Evolutionary conservation across 2,329 filamentous ascomycete species (phyloP).

Genomic region (Diplodia mutila): DNA sequence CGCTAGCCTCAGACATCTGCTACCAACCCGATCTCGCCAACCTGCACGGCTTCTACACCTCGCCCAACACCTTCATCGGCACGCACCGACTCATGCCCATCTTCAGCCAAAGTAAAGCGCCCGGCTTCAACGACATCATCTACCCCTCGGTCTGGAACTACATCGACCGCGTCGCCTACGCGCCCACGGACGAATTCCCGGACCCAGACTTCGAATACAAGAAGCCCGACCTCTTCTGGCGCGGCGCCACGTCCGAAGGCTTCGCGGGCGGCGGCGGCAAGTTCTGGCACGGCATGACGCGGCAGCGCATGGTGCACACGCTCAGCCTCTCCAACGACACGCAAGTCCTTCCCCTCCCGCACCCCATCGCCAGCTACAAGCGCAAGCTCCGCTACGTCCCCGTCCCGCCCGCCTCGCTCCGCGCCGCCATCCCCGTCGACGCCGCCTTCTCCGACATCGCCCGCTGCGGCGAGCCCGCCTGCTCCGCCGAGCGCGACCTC

Average conservation of each 20-base stretch:
- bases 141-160: slow-evolving; percentile 70
- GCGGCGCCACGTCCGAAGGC: slow-evolving; percentile 67
- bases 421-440: slow-evolving; percentile 58
- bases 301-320: slow-evolving; percentile 72
- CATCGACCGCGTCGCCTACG: slow-evolving; percentile 59
- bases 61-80: slow-evolving; percentile 64
- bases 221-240: slow-evolving; percentile 71
- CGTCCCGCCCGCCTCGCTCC: slow-evolving; percentile 58
- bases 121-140: slow-evolving; percentile 75
- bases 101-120: slow-evolving; percentile 74
- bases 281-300: slow-evolving; percentile 69
- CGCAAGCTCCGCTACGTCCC: slow-evolving; percentile 62
- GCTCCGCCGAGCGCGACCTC: slow-evolving; percentile 54
- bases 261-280: slow-evolving; percentile 40
- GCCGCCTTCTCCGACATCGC: slow-evolving; percentile 63
- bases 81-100: slow-evolving; percentile 70
- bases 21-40: slow-evolving; percentile 75
- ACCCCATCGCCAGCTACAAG: slow-evolving; percentile 56
- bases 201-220: slow-evolving; percentile 65
- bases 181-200: slow-evolving; percentile 55
- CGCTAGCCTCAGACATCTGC: slow-evolving; percentile 67
- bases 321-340: slow-evolving; percentile 38
- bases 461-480: slow-evolving; percentile 60
- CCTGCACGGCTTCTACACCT: slow-evolving; percentile 74
- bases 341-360: slow-evolving; percentile 39